These are phyloP conservation scores for Saccharomycopsis sp. DNA, from an alignment of 805 yeast species.

Conservation along the genomic window DNA sequence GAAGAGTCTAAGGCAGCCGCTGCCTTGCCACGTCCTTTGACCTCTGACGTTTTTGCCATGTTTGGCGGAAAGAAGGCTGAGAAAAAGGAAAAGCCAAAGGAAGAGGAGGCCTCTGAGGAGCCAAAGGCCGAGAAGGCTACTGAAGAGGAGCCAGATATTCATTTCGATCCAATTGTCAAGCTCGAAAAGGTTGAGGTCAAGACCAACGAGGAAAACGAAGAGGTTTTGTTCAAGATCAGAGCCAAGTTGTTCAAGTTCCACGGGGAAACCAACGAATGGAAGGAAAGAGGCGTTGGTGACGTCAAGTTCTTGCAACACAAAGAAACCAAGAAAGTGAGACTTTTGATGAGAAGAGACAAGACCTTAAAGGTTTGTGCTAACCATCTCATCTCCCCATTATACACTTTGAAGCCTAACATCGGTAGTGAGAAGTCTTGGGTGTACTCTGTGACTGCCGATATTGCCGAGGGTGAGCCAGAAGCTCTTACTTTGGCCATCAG, in stretches of 20 bases:
- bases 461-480: conserved; percentile 93
- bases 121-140: conserved; percentile 25
- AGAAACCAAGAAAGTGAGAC: conserved; percentile 70
- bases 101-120: conserved; percentile 31
- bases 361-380: conserved; percentile 97
- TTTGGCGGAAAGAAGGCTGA: conserved; percentile 85
- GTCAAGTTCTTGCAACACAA: conserved; percentile 93
- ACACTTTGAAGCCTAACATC: conserved; percentile 81
- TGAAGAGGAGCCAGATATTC: conserved; percentile 49
- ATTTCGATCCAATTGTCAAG: conserved; percentile 93
- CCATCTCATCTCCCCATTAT: conserved; percentile 80
- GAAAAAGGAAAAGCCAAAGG: conserved; percentile 38
- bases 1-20: conserved; percentile 24
- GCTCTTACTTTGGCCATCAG: conserved; percentile 96
- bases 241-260: conserved; percentile 93
- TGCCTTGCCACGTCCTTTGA: conserved; percentile 52
- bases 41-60: conserved; percentile 85
- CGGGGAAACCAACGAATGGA: conserved; percentile 87
- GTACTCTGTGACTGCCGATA: conserved; percentile 87
- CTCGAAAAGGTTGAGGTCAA: conserved; percentile 94
- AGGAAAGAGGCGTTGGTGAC: conserved; percentile 99
- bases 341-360: conserved; percentile 98
- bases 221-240: conserved; percentile 74
- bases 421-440: conserved; percentile 99
- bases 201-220: conserved; percentile 91